Evolutionary conservation across 2,329 filamentous ascomycete genomes (phyloP).

Genomic region (Fusarium nodosum): DNA sequence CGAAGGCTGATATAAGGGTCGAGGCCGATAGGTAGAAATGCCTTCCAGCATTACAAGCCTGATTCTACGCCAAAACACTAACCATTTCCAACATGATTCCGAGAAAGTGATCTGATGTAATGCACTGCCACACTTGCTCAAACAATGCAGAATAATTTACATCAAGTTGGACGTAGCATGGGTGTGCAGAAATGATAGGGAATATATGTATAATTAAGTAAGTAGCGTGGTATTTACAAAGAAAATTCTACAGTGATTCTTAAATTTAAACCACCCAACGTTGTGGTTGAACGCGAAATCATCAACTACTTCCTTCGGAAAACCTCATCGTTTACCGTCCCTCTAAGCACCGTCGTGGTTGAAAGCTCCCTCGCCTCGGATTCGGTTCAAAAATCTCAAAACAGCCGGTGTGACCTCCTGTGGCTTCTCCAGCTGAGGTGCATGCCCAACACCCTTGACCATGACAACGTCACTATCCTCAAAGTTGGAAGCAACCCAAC

Average conservation of each 20-base stretch:
- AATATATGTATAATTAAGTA: too few relatives aligned
- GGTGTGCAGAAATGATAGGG: too few relatives aligned
- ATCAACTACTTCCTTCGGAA: background rate
- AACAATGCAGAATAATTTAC: too few relatives aligned
- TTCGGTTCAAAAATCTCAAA: conserved; percentile 19
- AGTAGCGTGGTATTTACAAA: background rate
- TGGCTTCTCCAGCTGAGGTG: conserved; percentile 29
- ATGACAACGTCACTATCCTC: conserved; percentile 4
- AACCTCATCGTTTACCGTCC: rapidly evolving
- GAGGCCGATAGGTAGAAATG: background rate
- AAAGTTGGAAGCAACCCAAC: conserved; percentile 33
- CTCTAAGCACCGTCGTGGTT: background rate
- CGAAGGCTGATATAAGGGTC: background rate
- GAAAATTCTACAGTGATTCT: rapidly evolving
- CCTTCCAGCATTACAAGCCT: rapidly evolving
- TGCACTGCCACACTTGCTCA: too few relatives aligned
- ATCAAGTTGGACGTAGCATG: too few relatives aligned
- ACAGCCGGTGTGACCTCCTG: conserved; percentile 18
- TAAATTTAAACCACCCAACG: rapidly evolving
- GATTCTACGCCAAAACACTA: rapidly evolving
- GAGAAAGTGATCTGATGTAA: too few relatives aligned
- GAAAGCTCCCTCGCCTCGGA: conserved; percentile 2
- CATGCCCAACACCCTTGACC: conserved; percentile 30
- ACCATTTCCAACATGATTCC: too few relatives aligned
- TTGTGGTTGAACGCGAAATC: background rate